Evolutionary conservation across 306 rosid genomes (phyloP).

Genomic region (Mimosa pudica): DNA sequence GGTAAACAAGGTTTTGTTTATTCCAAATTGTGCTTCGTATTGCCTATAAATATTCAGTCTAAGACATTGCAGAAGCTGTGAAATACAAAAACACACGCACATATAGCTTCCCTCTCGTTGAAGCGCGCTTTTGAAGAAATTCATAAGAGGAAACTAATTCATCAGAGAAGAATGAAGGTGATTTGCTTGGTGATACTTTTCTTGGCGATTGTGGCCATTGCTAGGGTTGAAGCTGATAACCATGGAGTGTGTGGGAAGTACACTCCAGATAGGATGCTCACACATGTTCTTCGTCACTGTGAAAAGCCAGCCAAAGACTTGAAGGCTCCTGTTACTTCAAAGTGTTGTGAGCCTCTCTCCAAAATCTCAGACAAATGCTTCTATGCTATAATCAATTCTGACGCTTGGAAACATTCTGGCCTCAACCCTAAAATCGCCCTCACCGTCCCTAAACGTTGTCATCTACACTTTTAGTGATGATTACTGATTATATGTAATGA

Average conservation of each 20-base stretch:
- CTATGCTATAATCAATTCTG: neutral
- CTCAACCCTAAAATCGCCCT: neutral
- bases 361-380: neutral
- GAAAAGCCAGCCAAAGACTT: neutral
- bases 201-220: too few relatives aligned
- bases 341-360: neutral
- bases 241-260: neutral
- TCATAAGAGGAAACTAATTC: too few relatives aligned
- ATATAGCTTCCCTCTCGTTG: too few relatives aligned
- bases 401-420: neutral
- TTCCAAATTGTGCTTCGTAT: neutral
- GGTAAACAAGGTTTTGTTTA: neutral
- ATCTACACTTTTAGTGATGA: neutral
- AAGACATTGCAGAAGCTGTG: too few relatives aligned
- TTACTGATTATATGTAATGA: too few relatives aligned
- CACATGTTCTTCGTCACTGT: slow-evolving; percentile 5
- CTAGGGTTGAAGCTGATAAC: neutral
- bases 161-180: too few relatives aligned
- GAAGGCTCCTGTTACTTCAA: neutral
- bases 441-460: neutral
- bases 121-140: too few relatives aligned
- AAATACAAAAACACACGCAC: too few relatives aligned
- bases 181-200: too few relatives aligned
- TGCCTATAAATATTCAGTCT: neutral
- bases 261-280: neutral